Evolutionary conservation across 371 early-diverging fungal species (phyloP).

Genomic region (Basidiobolus heterosporus): DNA sequence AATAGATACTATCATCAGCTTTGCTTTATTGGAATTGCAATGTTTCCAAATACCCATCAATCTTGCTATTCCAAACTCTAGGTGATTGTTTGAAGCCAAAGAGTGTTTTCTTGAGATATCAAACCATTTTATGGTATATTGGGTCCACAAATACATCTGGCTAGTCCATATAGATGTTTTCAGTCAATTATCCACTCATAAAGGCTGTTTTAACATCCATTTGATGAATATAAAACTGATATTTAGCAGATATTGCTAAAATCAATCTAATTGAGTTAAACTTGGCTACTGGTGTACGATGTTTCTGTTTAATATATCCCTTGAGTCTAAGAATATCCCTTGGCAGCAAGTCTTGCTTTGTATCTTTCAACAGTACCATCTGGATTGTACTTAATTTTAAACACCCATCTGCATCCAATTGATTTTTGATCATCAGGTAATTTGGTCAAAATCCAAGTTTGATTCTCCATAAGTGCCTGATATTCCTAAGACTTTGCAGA

Average conservation of each 20-base stretch:
- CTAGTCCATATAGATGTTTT: constrained; percentile 5
- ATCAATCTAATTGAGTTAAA: neutral
- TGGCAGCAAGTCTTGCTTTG: constrained; percentile 15
- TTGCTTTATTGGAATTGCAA: neutral
- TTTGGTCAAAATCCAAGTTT: constrained; percentile 1
- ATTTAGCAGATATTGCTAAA: neutral
- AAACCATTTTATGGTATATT: neutral
- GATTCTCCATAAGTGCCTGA: constrained; percentile 1
- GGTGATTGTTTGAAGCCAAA: neutral
- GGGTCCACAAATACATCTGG: constrained; percentile 3
- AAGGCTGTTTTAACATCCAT: constrained; percentile 2
- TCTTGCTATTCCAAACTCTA: neutral
- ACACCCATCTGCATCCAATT: constrained; percentile 15
- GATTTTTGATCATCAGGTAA: constrained; percentile 4
- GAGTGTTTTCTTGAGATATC: neutral
- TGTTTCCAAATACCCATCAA: neutral
- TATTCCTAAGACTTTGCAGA: no score
- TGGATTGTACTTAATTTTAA: constrained; percentile 10
- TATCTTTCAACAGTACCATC: constrained; percentile 10
- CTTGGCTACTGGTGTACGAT: constrained; percentile 13
- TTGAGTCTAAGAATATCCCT: no score
- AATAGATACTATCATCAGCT: neutral
- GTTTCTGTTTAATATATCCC: neutral
- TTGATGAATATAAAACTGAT: neutral
- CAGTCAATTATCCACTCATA: constrained; percentile 3